Evolutionary conservation across 75 land plant genomes (phyloP).

Genomic region (Chamaecyparis obtusa): DNA sequence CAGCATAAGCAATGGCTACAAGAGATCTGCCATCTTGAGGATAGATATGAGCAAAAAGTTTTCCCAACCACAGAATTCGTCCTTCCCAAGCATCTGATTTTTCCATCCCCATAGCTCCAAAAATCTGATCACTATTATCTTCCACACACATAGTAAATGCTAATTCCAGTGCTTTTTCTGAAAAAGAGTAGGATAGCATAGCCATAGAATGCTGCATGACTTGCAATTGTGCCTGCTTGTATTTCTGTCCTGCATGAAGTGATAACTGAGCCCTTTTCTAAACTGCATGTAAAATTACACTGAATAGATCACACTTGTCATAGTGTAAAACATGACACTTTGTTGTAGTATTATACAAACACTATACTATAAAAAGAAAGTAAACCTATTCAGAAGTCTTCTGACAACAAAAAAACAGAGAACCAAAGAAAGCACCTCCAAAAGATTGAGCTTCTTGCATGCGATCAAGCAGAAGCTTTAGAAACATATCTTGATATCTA

Average conservation of each 20-base stretch:
- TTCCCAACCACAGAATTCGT: slow-evolving; percentile 22
- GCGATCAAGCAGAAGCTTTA: slow-evolving; percentile 20
- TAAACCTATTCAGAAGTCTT: neutral
- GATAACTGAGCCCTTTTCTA: slow-evolving; percentile 14
- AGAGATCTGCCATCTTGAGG: slow-evolving; percentile 21
- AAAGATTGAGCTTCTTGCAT: slow-evolving; percentile 13
- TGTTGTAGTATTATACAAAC: neutral
- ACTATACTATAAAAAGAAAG: neutral
- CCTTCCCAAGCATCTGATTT: slow-evolving; percentile 5
- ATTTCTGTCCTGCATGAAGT: slow-evolving; percentile 15
- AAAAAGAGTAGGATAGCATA: slow-evolving; percentile 13
- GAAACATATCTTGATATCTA: slow-evolving; percentile 24
- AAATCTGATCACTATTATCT: slow-evolving; percentile 21
- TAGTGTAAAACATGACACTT: neutral
- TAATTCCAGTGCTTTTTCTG: slow-evolving; percentile 18
- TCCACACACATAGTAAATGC: slow-evolving; percentile 30
- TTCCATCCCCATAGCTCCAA: slow-evolving; percentile 18
- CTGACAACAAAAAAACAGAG: neutral
- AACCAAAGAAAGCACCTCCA: slow-evolving; percentile 15
- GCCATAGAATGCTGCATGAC: slow-evolving; percentile 25
- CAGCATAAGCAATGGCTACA: slow-evolving; percentile 18
- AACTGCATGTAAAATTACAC: slow-evolving; percentile 12
- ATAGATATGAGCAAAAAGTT: slow-evolving; percentile 25
- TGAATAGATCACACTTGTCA: slow-evolving; percentile 1
- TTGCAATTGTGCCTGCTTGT: slow-evolving; percentile 14